Conservation (phyloP, 768 basidiomycete genomes). For the Leccinum rimulosum region DNA sequence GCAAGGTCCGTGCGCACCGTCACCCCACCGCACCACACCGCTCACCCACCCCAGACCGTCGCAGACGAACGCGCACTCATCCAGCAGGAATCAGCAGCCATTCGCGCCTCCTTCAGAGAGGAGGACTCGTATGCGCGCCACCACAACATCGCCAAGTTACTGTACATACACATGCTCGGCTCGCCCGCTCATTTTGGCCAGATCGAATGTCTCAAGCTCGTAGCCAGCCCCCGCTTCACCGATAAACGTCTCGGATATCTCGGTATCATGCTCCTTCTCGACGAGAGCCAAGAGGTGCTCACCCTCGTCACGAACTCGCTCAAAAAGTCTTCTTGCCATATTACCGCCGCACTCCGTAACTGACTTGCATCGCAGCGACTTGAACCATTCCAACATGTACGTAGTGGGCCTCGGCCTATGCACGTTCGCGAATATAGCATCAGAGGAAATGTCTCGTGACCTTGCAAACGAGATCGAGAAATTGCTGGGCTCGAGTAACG, state of each 20-base stretch:
- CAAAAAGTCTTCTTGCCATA: constrained; percentile 69
- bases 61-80: constrained; percentile 97
- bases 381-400: constrained; percentile 99
- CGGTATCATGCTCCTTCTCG: constrained; percentile 95
- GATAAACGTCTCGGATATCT: constrained; percentile 97
- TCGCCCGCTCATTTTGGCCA: constrained; percentile 99
- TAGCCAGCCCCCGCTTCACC: constrained; percentile 91
- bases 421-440: constrained; percentile 98
- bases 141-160: constrained; percentile 95
- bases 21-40: constrained; percentile 9
- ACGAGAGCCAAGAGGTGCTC: constrained; percentile 97
- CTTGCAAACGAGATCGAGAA: constrained; percentile 98
- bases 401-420: constrained; percentile 95
- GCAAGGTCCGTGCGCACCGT: constrained; percentile 65
- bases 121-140: constrained; percentile 95
- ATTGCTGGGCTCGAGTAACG: constrained; percentile 93
- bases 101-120: constrained; percentile 94
- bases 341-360: background rate
- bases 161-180: constrained; percentile 99
- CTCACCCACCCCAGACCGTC: constrained; percentile 65
- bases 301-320: constrained; percentile 97
- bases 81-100: constrained; percentile 95
- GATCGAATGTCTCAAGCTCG: constrained; percentile 94
- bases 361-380: constrained; percentile 61
- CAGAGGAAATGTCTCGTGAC: constrained; percentile 99